These are phyloP conservation scores for Solanum habrochaites DNA, from an alignment of 257 asterid genomes.

Conservation along the genomic window DNA sequence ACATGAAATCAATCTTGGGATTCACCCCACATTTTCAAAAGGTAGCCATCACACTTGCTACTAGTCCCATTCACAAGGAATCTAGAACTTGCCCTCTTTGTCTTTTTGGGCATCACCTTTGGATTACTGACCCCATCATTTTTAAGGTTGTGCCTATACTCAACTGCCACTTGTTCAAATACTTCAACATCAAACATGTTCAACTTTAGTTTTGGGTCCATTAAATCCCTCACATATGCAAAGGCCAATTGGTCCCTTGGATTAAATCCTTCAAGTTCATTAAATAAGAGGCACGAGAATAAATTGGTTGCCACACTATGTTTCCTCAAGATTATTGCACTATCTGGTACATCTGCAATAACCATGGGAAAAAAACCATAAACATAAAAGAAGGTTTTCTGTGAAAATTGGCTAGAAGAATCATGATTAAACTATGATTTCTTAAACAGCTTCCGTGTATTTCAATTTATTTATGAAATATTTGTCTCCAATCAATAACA, in stretches of 20 bases:
- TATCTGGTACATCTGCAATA: constrained; percentile 82
- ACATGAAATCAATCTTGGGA: constrained; percentile 30
- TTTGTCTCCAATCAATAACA: neutral
- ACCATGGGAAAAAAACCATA: neutral
- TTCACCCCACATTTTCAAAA: constrained; percentile 79
- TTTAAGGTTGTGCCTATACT: constrained; percentile 78
- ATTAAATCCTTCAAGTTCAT: constrained; percentile 81
- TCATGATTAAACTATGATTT: neutral
- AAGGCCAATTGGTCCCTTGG: constrained; percentile 86
- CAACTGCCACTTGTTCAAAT: constrained; percentile 67
- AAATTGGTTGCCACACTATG: constrained; percentile 45
- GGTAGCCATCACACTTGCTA: constrained; percentile 50
- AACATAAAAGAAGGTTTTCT: neutral
- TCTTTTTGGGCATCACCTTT: constrained; percentile 20
- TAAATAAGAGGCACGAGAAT: constrained; percentile 76
- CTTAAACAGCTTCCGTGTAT: no score
- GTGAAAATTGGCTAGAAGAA: neutral
- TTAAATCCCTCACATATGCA: constrained; percentile 79
- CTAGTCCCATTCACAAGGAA: constrained; percentile 24
- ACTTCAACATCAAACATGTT: constrained; percentile 93
- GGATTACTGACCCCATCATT: constrained; percentile 12
- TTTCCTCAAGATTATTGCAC: constrained; percentile 65
- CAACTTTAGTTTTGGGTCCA: constrained; percentile 43
- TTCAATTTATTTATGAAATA: no score
- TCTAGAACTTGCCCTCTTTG: constrained; percentile 25